These are phyloP conservation scores for Leccinum subgranulosum DNA, from an alignment of 768 basidiomycete genomes.

Conservation along the genomic window DNA sequence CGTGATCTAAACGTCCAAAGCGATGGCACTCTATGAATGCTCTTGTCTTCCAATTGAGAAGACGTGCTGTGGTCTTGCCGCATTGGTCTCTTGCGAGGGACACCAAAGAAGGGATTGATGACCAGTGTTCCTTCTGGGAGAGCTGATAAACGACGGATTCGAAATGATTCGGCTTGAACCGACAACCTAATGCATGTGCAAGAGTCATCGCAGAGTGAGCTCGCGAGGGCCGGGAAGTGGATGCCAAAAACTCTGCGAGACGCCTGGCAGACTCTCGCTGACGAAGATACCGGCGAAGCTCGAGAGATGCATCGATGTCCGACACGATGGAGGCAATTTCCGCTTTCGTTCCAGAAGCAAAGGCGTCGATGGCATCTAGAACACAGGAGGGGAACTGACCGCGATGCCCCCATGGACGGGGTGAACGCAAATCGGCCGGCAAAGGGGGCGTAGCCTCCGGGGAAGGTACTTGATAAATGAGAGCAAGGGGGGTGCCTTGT, in stretches of 20 bases:
- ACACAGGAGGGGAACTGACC: conserved; percentile 24
- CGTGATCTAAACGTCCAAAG: conserved; percentile 43
- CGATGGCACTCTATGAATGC: conserved; percentile 55
- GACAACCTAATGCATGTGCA: conserved; percentile 47
- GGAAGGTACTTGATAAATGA: neutral
- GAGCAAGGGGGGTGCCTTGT: conserved; percentile 3
- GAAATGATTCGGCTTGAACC: conserved; percentile 53
- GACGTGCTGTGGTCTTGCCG: conserved; percentile 46
- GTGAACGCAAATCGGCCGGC: neutral
- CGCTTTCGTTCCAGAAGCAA: conserved; percentile 16
- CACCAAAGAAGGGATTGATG: conserved; percentile 45
- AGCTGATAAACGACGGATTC: conserved; percentile 52
- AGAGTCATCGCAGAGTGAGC: conserved; percentile 47
- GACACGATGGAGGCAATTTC: conserved; percentile 9
- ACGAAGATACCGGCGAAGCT: conserved; percentile 26
- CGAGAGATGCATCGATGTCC: conserved; percentile 22
- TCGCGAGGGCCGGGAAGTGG: conserved; percentile 35
- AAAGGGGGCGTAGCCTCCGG: neutral
- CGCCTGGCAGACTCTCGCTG: conserved; percentile 31
- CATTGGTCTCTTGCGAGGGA: conserved; percentile 47
- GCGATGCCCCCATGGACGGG: neutral
- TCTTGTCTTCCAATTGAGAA: conserved; percentile 70
- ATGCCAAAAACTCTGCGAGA: conserved; percentile 35
- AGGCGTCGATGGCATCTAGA: conserved; percentile 25
- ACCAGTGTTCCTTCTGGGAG: conserved; percentile 48